Conservation (phyloP, 257 asterid species). For the Misopates orontium region DNA sequence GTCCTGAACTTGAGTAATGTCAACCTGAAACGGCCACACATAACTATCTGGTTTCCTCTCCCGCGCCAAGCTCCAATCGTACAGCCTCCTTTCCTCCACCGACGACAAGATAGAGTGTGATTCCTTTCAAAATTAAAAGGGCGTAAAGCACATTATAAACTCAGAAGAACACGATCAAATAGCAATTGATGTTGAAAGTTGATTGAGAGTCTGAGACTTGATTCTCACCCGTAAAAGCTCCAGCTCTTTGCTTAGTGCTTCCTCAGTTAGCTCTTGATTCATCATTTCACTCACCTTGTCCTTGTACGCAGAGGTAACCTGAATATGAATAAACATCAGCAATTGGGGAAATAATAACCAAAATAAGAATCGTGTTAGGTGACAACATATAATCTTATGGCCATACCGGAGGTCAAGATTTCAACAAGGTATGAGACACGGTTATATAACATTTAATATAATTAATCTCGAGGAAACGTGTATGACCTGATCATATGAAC, state of each 20-base stretch:
- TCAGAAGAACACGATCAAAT: no score
- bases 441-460: no score
- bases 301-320: slow-evolving; percentile 60
- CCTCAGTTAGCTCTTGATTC: slow-evolving; percentile 49
- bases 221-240: slow-evolving; percentile 52
- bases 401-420: no score
- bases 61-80: slow-evolving; percentile 87
- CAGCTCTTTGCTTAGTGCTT: slow-evolving; percentile 48
- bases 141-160: not conserved
- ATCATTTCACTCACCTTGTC: slow-evolving; percentile 46
- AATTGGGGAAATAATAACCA: no score
- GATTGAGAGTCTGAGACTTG: not conserved
- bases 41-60: slow-evolving; percentile 50
- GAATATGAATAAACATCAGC: not conserved
- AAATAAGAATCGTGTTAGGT: no score
- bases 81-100: slow-evolving; percentile 65
- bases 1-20: slow-evolving; percentile 40
- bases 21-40: slow-evolving; percentile 76
- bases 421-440: no score
- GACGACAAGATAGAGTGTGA: slow-evolving; percentile 61
- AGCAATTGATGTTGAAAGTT: no score
- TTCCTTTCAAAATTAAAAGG: slow-evolving; percentile 36
- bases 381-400: no score
- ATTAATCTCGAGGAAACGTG: no score
- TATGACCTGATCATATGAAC: slow-evolving; percentile 66